Evolutionary conservation across 1,284 basidiomycete genomes (phyloP).

Genomic region (Pseudozyma thailandica): DNA sequence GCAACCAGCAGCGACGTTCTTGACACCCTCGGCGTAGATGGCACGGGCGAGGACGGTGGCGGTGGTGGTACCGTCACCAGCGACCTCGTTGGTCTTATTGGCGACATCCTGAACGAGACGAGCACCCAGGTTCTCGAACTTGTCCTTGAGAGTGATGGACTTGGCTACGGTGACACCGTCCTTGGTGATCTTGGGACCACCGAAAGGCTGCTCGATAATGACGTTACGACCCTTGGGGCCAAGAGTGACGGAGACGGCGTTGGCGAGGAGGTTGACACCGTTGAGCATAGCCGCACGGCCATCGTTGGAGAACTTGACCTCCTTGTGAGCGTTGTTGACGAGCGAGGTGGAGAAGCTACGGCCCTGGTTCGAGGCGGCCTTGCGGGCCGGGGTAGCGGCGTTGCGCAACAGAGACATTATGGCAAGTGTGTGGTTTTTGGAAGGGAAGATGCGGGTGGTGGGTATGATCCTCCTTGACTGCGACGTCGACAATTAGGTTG

Average conservation of each 20-base stretch:
- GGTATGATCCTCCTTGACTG: constrained; percentile 14
- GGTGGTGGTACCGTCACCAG: constrained; percentile 97
- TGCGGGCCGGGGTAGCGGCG: constrained; percentile 47
- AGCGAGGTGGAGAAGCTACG: constrained; percentile 56
- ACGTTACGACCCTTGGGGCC: constrained; percentile 99
- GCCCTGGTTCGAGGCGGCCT: constrained; percentile 48
- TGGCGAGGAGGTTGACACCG: constrained; percentile 92
- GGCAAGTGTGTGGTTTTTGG: neutral
- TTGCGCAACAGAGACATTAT: constrained; percentile 60
- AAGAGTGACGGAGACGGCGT: constrained; percentile 81
- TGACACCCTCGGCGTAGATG: constrained; percentile 98
- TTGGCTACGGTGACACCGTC: constrained; percentile 99
- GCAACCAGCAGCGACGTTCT: constrained; percentile 98
- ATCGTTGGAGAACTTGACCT: constrained; percentile 96
- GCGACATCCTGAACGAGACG: constrained; percentile 97
- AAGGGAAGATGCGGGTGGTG: constrained; percentile 2
- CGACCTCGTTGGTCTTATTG: constrained; percentile 94
- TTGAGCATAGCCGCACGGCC: constrained; percentile 91
- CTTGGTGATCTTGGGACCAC: constrained; percentile 97
- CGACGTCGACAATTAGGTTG: constrained; percentile 7
- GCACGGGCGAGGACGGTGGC: constrained; percentile 96
- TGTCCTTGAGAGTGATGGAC: constrained; percentile 92
- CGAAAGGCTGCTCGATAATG: constrained; percentile 97
- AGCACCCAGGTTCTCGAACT: constrained; percentile 98
- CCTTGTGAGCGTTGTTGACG: constrained; percentile 75